A percentile compares a stretch with the other conserved stretches of the same genome.
phyloP scores from a whole-genome alignment of 2,329 filamentous ascomycete genomes.

The Orbilia javanica region DNA sequence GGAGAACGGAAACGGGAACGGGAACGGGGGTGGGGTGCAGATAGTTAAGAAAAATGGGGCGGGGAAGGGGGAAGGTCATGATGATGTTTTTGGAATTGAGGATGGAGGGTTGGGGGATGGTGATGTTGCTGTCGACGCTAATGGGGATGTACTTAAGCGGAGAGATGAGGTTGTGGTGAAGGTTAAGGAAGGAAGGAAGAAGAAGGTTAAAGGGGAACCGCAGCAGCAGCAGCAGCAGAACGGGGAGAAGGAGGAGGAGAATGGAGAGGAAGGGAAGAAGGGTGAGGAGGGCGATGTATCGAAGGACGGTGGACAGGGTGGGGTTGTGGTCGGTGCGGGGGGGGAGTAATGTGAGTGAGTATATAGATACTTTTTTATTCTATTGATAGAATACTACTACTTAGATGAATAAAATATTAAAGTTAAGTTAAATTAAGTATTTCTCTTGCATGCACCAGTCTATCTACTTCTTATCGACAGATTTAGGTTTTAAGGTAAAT shows the following conservation, averaged over 20 bases:
- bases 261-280: background rate
- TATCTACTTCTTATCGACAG: too few species aligned
- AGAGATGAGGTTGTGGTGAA: slow-evolving; percentile 50
- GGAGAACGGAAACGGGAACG: slow-evolving; percentile 19
- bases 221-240: too few species aligned
- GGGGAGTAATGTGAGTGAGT: slow-evolving; percentile 31
- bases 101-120: slow-evolving; percentile 31
- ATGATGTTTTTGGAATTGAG: slow-evolving; percentile 48
- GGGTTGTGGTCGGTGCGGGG: background rate
- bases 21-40: background rate
- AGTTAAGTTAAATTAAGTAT: too few species aligned
- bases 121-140: slow-evolving; percentile 32
- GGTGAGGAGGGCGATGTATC: background rate
- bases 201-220: slow-evolving; percentile 2
- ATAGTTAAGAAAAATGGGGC: background rate
- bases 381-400: slow-evolving; percentile 26
- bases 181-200: slow-evolving; percentile 37
- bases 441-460: too few species aligned
- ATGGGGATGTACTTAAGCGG: slow-evolving; percentile 36
- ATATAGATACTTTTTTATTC: background rate
- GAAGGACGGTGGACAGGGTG: background rate
- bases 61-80: background rate
- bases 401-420: background rate
- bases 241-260: slow-evolving; percentile 42
- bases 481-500: too few species aligned